phyloP scores from a whole-genome alignment of 1,284 basidiomycete species.

The Cronartium quercuum region DNA sequence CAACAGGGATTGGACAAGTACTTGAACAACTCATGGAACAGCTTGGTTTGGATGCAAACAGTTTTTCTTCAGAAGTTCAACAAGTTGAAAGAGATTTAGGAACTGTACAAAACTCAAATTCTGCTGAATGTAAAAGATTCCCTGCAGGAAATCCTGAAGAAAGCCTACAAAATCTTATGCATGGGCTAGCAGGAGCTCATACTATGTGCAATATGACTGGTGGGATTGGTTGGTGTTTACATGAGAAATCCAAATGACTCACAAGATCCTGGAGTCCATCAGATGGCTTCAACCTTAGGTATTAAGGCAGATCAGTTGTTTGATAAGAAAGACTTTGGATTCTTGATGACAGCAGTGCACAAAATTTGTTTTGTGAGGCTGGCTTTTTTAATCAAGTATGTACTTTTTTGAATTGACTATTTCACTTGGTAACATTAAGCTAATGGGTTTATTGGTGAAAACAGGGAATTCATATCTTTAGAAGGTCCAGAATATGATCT shows the following conservation, averaged over 20 bases:
- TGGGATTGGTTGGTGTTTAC: neutral
- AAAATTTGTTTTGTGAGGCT: neutral
- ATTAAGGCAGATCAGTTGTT: neutral
- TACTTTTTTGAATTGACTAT: neutral
- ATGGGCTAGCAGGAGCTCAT: conserved; percentile 2
- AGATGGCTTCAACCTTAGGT: neutral
- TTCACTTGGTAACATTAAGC: neutral
- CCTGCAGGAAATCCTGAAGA: neutral
- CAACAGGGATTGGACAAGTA: conserved; percentile 21
- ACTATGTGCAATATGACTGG: conserved; percentile 12
- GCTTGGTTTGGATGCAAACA: neutral
- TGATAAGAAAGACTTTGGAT: conserved; percentile 2
- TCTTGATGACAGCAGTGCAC: neutral
- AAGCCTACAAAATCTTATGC: neutral
- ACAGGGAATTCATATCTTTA: neutral
- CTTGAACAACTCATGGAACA: neutral
- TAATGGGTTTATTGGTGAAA: neutral
- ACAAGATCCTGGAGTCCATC: neutral
- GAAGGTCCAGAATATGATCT: neutral
- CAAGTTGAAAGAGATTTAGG: conserved; percentile 17
- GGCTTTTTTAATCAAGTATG: conserved; percentile 9
- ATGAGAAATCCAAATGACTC: neutral
- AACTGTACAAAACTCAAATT: conserved; percentile 14
- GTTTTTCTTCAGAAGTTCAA: conserved; percentile 3
- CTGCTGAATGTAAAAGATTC: neutral